Base-by-base conservation (phyloP, 2,329 filamentous ascomycete species). In the Scedosporium minutisporum region DNA sequence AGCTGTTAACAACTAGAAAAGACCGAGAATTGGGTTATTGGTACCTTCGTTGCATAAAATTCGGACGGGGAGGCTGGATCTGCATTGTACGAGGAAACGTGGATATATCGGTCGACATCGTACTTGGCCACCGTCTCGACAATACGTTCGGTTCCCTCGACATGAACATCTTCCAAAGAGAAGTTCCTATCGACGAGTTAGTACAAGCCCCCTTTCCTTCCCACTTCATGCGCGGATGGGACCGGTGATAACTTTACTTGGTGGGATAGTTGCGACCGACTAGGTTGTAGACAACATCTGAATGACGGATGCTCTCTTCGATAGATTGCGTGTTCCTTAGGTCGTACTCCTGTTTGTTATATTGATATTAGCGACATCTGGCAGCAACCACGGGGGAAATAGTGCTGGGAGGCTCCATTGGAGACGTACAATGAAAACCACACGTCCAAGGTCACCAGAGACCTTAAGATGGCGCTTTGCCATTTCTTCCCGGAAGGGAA, bases 401-500 rank as follows among this genome's bases (percentile, higher is more conserved):
- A 18, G 9, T 7, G 12, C 42, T 14, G 16, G 16, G 6, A n/a
- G 10, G 7, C 25, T 21, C 25, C 18, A 60, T 14, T 7, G n/a
- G n/a, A n/a, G 25, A 71, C 81, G 65, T 77, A 93, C 90, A 70
- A 96, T 82, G 76, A 99, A 97, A 70, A 89, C 80, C 63, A 99
- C 84, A 69, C 91, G 86, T 66, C 95, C 95, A 65, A 99, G 82
- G 77, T 99, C 95, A 77, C 95, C 95, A n/a, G 91, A 83, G 64
- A 96, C 87, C 80, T 97, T 97, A 72, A 99, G 81, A 79, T 97
- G 93, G 69, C 95, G 88, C 84, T 97, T 97, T 69, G 89, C 82
- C 93, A 97, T 97, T 78, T 97, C 95, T 80, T 99, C 95, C 57
- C 95, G 88, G 82, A 86, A 99, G 59, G 95, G 95, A 64, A 97